Conservation (phyloP, 306 rosid species). For the Biancaea sappan region DNA sequence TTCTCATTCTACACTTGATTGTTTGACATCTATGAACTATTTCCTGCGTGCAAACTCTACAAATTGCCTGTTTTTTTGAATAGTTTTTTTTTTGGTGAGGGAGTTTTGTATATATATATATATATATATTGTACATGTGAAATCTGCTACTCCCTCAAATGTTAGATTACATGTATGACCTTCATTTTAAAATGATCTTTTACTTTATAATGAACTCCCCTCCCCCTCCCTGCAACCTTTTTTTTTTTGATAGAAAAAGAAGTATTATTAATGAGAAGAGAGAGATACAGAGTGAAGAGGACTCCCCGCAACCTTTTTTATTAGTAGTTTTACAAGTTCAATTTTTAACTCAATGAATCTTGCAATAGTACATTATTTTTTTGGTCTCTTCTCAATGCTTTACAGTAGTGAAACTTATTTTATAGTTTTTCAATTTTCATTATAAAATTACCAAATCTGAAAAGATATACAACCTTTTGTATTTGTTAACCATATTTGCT, state of each 20-base stretch:
- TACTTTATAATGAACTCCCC: background rate
- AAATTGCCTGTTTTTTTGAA: background rate
- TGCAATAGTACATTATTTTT: background rate
- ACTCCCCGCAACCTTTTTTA: too few relatives aligned
- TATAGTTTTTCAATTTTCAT: background rate
- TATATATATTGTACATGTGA: background rate
- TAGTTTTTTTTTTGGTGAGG: background rate
- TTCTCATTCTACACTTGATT: slow-evolving; percentile 9
- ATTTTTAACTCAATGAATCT: background rate
- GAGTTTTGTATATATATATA: too few relatives aligned
- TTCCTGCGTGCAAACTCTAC: background rate
- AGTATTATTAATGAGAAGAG: too few relatives aligned
- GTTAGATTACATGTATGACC: background rate
- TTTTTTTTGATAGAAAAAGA: too few relatives aligned
- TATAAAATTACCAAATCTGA: background rate
- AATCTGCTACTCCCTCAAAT: background rate
- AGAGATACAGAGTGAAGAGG: too few relatives aligned
- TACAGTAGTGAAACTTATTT: background rate
- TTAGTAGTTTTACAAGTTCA: background rate
- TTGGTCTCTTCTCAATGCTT: background rate
- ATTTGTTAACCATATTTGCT: background rate
- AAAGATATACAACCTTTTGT: background rate
- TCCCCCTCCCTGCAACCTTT: too few relatives aligned
- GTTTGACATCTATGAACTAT: background rate
- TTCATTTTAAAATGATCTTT: background rate